Base-by-base conservation (phyloP, 805 yeast genomes). In the Huiozyma sinensis region DNA sequence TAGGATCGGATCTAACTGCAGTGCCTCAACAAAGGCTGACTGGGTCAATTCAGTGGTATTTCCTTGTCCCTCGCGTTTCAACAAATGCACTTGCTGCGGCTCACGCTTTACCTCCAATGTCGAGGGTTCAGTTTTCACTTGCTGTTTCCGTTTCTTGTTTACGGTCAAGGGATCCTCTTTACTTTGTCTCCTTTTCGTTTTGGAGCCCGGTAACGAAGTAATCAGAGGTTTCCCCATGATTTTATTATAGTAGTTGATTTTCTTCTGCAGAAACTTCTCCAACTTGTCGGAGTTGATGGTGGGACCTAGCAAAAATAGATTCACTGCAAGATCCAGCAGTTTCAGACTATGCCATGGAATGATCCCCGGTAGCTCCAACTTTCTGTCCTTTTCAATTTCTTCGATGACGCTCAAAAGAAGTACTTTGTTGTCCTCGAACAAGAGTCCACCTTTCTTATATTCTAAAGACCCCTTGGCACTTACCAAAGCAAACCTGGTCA, bases 381-480 rank as follows among this genome's bases (percentile, higher is more conserved):
- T 64, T 39, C 77, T 71, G 52, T 79, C 83, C 10, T 58, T 52
- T 50, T 68, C 75, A 45, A 82, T 63, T 40, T 72, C 75, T 24
- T 67, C 63, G 2, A 81, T 61, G 2, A 78, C 69, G 30, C 67
- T 72, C 17, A 68, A 61, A 39, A 87, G 62, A 40, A 83, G 64
- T 32, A 63, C 69, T 50, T 77, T 81, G 56, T 81, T 77, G 42
- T 80, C 87, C 55, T 77, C 83, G 56, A 81, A 79, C 44, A 87
- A 63, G 1, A 90, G 79, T 0, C 95, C 95, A 34, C 88, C 87
- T 57, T 85, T 77, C 2, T 85, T 79, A 57, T 84, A 86, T 49
- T 87, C 95, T 44, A 88, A 66, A 0, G 87, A 76, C 11, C 94
- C 88, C 49, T 77, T 76, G 0, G 88, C 86, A 28, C 81, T 82